These are phyloP conservation scores for Talaromyces stipitatus DNA, from an alignment of 495 filamentous ascomycete species.

Conservation along the genomic window DNA sequence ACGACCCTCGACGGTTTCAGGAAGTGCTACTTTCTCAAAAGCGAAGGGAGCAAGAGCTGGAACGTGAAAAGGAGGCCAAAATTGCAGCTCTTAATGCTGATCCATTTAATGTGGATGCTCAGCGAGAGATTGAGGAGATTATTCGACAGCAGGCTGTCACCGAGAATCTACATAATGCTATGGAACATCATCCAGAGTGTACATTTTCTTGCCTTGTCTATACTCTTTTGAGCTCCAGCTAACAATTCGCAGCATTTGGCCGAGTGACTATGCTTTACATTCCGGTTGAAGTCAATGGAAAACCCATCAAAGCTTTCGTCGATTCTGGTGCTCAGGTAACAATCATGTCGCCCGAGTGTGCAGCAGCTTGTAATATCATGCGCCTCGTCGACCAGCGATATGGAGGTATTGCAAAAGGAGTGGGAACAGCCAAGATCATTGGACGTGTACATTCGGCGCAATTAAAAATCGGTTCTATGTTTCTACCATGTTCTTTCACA, in stretches of 20 bases:
- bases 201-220: slow-evolving; percentile 15
- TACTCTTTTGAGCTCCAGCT: background rate
- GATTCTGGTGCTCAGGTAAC: slow-evolving; percentile 97
- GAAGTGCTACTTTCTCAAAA: slow-evolving; percentile 57
- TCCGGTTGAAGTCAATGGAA: slow-evolving; percentile 87
- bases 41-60: slow-evolving; percentile 58
- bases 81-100: slow-evolving; percentile 79
- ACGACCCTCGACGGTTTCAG: slow-evolving; percentile 69
- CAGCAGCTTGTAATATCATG: slow-evolving; percentile 90
- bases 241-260: slow-evolving; percentile 65
- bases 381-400: slow-evolving; percentile 90
- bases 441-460: slow-evolving; percentile 90
- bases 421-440: slow-evolving; percentile 89
- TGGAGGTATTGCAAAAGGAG: slow-evolving; percentile 82
- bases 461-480: slow-evolving; percentile 84
- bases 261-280: slow-evolving; percentile 94
- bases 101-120: slow-evolving; percentile 84
- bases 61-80: slow-evolving; percentile 69
- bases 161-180: slow-evolving; percentile 89
- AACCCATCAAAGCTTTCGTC: slow-evolving; percentile 90
- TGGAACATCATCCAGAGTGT: slow-evolving; percentile 97
- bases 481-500: slow-evolving; percentile 92
- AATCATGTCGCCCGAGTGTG: slow-evolving; percentile 94
- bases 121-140: slow-evolving; percentile 91
- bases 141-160: slow-evolving; percentile 89